phyloP scores from a whole-genome alignment of 345 rosid genomes.

The Xanthoceras sorbifolium region DNA sequence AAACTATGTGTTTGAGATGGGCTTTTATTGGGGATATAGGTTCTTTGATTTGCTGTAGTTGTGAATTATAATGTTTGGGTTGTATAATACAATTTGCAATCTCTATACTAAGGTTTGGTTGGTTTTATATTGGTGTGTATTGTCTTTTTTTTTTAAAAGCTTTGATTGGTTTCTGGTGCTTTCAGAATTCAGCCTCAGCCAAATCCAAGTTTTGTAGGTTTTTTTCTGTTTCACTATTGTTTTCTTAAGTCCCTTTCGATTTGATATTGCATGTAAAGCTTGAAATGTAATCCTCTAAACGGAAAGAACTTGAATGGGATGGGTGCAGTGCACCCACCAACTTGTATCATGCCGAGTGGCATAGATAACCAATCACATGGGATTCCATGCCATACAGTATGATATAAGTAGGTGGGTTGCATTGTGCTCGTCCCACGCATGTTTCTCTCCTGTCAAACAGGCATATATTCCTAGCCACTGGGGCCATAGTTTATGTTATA shows the following conservation, averaged over 20 bases:
- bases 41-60: not conserved
- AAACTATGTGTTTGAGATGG: not conserved
- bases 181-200: not conserved
- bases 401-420: too few species aligned
- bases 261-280: too few species aligned
- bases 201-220: not conserved
- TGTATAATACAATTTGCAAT: not conserved
- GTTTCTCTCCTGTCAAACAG: not conserved
- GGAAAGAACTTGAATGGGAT: too few species aligned
- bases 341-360: too few species aligned
- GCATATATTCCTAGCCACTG: not conserved
- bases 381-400: too few species aligned
- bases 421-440: too few species aligned
- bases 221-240: too few species aligned
- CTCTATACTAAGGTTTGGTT: not conserved
- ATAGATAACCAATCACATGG: too few species aligned
- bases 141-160: too few species aligned
- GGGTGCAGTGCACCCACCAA: too few species aligned
- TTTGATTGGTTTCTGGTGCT: not conserved
- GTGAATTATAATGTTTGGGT: not conserved
- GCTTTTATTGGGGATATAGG: not conserved
- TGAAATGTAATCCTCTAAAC: too few species aligned
- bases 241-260: not conserved
- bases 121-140: not conserved
- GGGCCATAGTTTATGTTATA: not conserved